Base-by-base conservation (phyloP, 768 basidiomycete species). In the Rhodotorula paludigena region DNA sequence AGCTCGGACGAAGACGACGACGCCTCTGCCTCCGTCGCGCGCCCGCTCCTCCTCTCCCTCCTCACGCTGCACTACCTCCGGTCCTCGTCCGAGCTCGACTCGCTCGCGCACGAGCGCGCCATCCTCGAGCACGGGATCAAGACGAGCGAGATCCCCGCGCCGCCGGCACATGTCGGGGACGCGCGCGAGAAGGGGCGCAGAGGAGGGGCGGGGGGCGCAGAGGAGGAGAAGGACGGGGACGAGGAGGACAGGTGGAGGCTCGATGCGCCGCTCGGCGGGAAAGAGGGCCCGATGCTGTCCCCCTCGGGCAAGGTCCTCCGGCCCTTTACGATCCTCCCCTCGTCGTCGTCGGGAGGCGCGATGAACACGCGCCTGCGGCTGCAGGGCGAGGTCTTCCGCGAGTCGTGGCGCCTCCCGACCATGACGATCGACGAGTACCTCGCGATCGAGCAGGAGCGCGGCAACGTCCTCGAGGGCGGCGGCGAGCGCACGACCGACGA, bases 401-500 rank as follows among this genome's bases (percentile, higher is more conserved):
- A 90, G 21, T 85, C 84, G 18, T 85, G 96, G 75, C 84, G 87
- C 49, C 80, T 98, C 39, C 96, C 96, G 9, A 92, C 91, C 0
- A 97, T 99, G 96, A 84, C 89, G 2, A 85, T 98, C 64, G 94
- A 98, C 74, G 89, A 98, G 78, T 97, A 93, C 76, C 83, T 99
- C 39, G 85, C 89, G 76, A 85, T 90, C 63, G 94, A 99, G 76
- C 81, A 82, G 55, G 82, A 86, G 75, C 81, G 89, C 63, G 94
- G 94, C 1, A 92, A 91, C 60, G 86, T 98, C 73, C 85, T 96
- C 62, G 83, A 87, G 15, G 89, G 88, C 39, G 89, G 90, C 81
- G 91, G 91, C 89, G 92, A 76, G 78, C 87, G 79, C 28, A 65
- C 57, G 35, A 65, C 56, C 33, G 63, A 51, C 20, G 68, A 60